Conservation (phyloP, 257 asterid species). For the Plantago major region DNA sequence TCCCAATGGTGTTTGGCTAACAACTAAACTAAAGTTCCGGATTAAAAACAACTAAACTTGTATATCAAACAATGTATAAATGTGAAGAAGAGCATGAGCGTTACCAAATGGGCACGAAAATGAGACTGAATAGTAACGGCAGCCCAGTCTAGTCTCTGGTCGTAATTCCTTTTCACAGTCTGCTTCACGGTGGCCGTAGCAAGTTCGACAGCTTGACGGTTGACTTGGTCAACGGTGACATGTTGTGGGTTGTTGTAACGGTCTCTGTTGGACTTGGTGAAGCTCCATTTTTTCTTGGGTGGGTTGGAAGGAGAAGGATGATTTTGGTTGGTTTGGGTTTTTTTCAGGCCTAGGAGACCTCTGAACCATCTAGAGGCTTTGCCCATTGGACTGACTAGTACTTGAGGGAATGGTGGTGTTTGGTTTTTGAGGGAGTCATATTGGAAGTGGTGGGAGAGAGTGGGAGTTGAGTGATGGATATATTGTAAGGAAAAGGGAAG, state of each 20-base stretch:
- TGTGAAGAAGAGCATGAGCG: too few relatives aligned
- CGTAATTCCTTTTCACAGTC: too few relatives aligned
- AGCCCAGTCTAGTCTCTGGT: slow-evolving; percentile 21
- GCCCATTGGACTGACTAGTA: slow-evolving; percentile 40
- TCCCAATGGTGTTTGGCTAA: too few relatives aligned
- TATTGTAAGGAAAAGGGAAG: too few relatives aligned
- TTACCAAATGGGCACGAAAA: slow-evolving; percentile 57
- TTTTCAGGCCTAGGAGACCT: slow-evolving; percentile 67
- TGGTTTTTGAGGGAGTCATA: not conserved
- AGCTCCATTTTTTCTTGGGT: slow-evolving; percentile 63
- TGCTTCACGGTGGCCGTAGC: slow-evolving; percentile 42
- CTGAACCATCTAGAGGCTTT: slow-evolving; percentile 84
- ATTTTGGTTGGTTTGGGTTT: slow-evolving; percentile 24
- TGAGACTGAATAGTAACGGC: slow-evolving; percentile 54
- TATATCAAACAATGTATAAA: too few relatives aligned
- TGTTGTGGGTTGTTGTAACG: too few relatives aligned
- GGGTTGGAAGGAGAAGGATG: slow-evolving; percentile 18
- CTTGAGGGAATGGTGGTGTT: slow-evolving; percentile 2
- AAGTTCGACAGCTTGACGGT: slow-evolving; percentile 63
- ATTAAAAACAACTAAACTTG: too few relatives aligned
- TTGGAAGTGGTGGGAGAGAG: not conserved
- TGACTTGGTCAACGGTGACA: slow-evolving; percentile 17
- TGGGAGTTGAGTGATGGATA: too few relatives aligned
- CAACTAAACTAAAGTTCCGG: too few relatives aligned
- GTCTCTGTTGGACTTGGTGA: slow-evolving; percentile 38